phyloP scores from a whole-genome alignment of 1,284 basidiomycete genomes.

The Irpex sp. region DNA sequence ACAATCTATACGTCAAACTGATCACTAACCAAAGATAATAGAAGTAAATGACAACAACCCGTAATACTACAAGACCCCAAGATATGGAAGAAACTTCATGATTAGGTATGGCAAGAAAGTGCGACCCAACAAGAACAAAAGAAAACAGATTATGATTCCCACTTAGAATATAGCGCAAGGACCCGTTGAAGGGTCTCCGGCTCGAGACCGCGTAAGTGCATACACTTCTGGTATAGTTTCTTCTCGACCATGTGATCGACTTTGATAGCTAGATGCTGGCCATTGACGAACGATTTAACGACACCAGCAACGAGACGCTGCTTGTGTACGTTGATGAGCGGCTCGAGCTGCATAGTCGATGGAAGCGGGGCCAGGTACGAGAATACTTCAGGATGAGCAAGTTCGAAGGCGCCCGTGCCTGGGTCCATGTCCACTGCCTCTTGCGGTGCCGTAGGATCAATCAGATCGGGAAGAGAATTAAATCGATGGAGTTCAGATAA shows the following conservation, averaged over 20 bases:
- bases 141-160: neutral
- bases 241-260: constrained; percentile 64
- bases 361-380: constrained; percentile 67
- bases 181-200: constrained; percentile 47
- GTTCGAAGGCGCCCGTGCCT: constrained; percentile 58
- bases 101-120: neutral
- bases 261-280: constrained; percentile 75
- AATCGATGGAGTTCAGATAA: constrained; percentile 68
- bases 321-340: constrained; percentile 86
- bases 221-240: constrained; percentile 70
- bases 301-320: constrained; percentile 76
- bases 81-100: too few relatives aligned
- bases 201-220: constrained; percentile 66
- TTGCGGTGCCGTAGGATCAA: constrained; percentile 79
- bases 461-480: constrained; percentile 71
- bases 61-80: neutral
- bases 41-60: neutral
- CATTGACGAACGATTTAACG: constrained; percentile 73
- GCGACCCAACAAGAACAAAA: neutral
- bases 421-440: constrained; percentile 64
- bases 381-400: constrained; percentile 75
- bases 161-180: constrained; percentile 31
- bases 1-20: neutral
- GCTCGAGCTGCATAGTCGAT: constrained; percentile 73
- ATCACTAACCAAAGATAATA: neutral